phyloP scores from a whole-genome alignment of 1,284 basidiomycete genomes.

The Cryptococcus wingfieldii region DNA sequence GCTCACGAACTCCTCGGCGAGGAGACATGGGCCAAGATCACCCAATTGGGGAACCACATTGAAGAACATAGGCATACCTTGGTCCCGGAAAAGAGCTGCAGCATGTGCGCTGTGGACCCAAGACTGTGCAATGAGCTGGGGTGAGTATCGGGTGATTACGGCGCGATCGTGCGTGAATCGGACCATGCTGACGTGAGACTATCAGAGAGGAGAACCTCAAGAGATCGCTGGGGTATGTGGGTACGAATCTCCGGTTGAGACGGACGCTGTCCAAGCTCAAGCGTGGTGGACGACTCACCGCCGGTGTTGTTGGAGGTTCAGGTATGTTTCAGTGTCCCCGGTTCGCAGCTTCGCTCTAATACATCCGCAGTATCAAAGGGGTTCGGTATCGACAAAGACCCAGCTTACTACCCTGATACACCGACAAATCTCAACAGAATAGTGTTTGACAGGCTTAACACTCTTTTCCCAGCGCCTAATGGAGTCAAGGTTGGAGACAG shows the following conservation, averaged over 20 bases:
- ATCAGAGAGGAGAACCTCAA: not conserved
- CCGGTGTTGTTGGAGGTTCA: slow-evolving; percentile 31
- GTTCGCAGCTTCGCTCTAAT: not conserved
- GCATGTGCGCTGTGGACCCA: slow-evolving; percentile 11
- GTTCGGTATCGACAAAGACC: slow-evolving; percentile 19
- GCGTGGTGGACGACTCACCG: slow-evolving; percentile 23
- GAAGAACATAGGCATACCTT: no score
- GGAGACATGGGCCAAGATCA: slow-evolving; percentile 8
- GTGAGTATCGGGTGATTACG: slow-evolving; percentile 4
- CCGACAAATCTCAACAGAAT: slow-evolving; percentile 32
- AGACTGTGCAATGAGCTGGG: slow-evolving; percentile 16
- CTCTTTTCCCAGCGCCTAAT: slow-evolving; percentile 26
- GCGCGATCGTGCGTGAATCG: not conserved
- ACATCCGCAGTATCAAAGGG: slow-evolving; percentile 28
- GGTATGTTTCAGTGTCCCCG: slow-evolving; percentile 2
- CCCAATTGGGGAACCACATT: no score
- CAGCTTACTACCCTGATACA: slow-evolving; percentile 17
- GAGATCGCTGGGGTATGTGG: slow-evolving; percentile 4
- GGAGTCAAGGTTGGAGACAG: slow-evolving; percentile 13
- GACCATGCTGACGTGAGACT: not conserved
- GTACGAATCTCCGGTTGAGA: slow-evolving; percentile 24
- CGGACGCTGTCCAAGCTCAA: slow-evolving; percentile 25
- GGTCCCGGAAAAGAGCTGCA: not conserved
- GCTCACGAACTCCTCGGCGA: slow-evolving; percentile 11
- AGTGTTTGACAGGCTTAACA: slow-evolving; percentile 39